Conservation (phyloP, 768 basidiomycete species). For the Filobasidium floriforme region DNA sequence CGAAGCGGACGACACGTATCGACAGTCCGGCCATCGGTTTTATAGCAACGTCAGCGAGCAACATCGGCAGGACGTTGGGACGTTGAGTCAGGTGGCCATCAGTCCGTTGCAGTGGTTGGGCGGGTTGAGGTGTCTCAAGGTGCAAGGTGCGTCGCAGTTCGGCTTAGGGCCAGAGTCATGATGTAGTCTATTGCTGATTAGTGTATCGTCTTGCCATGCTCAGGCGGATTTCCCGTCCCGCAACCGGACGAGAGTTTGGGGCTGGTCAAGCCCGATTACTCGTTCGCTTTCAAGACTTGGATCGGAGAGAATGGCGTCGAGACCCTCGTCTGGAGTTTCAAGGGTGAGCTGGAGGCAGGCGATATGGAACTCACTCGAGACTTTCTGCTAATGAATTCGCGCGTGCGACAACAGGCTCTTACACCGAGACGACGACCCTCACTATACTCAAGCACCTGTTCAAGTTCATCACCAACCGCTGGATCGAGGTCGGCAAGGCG, state of each 20-base stretch:
- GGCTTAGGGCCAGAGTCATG: too few species aligned
- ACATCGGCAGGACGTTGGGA: background rate
- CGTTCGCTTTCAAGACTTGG: constrained; percentile 20
- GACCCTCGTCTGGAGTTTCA: constrained; percentile 19
- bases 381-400: background rate
- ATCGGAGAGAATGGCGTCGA: constrained; percentile 15
- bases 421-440: constrained; percentile 6
- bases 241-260: constrained; percentile 7
- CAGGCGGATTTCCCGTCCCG: constrained; percentile 19
- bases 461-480: constrained; percentile 13
- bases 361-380: background rate
- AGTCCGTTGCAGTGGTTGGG: constrained; percentile 6
- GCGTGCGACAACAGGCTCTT: constrained; percentile 12
- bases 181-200: too few species aligned
- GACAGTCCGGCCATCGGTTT: background rate
- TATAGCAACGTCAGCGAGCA: constrained; percentile 5
- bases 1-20: background rate
- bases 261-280: constrained; percentile 18
- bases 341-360: constrained; percentile 2
- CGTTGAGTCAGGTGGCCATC: background rate
- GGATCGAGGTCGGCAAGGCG: background rate
- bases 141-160: constrained; percentile 13
- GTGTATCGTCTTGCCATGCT: background rate
- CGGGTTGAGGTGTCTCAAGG: constrained; percentile 8
- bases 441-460: constrained; percentile 16